Evolutionary conservation across 2,329 filamentous ascomycete genomes (phyloP).

Genomic region (Cordyceps militaris): DNA sequence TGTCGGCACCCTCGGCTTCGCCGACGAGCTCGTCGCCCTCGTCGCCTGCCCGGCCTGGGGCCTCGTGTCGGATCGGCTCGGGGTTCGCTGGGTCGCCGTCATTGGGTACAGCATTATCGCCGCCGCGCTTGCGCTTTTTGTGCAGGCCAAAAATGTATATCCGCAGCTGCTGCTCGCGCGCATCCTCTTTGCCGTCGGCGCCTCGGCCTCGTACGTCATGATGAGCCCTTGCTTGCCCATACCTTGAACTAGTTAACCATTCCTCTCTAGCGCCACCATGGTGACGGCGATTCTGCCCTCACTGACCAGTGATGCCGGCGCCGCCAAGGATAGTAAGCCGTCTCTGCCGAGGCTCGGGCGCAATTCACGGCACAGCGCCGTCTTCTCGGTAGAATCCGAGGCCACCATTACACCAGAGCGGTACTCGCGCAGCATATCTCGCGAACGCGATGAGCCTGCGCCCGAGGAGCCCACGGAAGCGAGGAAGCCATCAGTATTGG

Average conservation of each 20-base stretch:
- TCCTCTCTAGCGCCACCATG: conserved; percentile 65
- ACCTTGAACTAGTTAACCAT: background rate
- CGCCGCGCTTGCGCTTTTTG: conserved; percentile 67
- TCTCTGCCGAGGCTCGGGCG: conserved; percentile 30
- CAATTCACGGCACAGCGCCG: conserved; percentile 48
- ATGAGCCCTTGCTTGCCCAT: conserved; percentile 7
- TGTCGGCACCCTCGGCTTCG: conserved; percentile 78
- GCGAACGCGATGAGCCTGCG: conserved; percentile 19
- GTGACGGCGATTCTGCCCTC: conserved; percentile 88
- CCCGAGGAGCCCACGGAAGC: conserved; percentile 19
- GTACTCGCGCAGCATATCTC: conserved; percentile 36
- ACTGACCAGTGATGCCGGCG: conserved; percentile 46
- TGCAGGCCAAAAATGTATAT: conserved; percentile 81
- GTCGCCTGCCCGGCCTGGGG: conserved; percentile 78
- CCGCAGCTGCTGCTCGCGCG: conserved; percentile 80
- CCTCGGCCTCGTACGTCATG: conserved; percentile 66
- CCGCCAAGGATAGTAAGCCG: conserved; percentile 20
- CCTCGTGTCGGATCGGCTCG: conserved; percentile 66
- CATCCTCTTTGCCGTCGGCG: conserved; percentile 82
- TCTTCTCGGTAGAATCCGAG: conserved; percentile 65
- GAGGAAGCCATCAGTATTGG: conserved; percentile 55
- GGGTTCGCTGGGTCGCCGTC: conserved; percentile 65
- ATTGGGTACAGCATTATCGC: conserved; percentile 79
- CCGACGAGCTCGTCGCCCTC: conserved; percentile 74
- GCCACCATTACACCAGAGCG: conserved; percentile 65